Conservation (phyloP, 2,329 filamentous ascomycete genomes). For the Beauveria rudraprayagi region DNA sequence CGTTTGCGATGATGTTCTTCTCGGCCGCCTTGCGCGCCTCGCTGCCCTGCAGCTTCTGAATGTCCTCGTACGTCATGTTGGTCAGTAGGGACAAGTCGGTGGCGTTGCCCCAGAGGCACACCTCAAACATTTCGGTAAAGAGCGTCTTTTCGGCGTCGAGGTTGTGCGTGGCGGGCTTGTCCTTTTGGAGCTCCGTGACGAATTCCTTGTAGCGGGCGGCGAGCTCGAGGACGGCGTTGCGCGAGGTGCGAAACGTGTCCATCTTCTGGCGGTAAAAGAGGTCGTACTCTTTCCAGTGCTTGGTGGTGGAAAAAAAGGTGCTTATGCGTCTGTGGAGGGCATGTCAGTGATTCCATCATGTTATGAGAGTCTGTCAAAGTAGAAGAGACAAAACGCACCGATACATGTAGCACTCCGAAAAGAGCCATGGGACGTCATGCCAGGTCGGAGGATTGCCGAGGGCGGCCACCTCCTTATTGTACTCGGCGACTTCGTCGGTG, state of each 20-base stretch:
- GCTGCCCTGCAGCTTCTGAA: slow-evolving; percentile 90
- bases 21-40: slow-evolving; percentile 79
- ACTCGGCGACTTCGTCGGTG: slow-evolving; percentile 69
- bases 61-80: slow-evolving; percentile 86
- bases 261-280: slow-evolving; percentile 86
- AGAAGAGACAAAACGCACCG: neutral
- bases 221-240: slow-evolving; percentile 75
- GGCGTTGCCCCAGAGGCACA: slow-evolving; percentile 95
- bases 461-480: slow-evolving; percentile 77
- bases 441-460: slow-evolving; percentile 63
- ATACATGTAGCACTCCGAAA: slow-evolving; percentile 89
- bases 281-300: slow-evolving; percentile 84
- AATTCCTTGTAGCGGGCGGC: slow-evolving; percentile 72
- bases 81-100: slow-evolving; percentile 90
- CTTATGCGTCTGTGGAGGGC: slow-evolving; percentile 54
- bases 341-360: slow-evolving; percentile 9
- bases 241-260: slow-evolving; percentile 84
- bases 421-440: slow-evolving; percentile 85
- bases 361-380: too few relatives aligned
- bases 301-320: slow-evolving; percentile 67
- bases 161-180: slow-evolving; percentile 45
- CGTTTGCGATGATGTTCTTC: slow-evolving; percentile 86
- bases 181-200: slow-evolving; percentile 52
- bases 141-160: slow-evolving; percentile 66
- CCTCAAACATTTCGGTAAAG: slow-evolving; percentile 90